Conservation (phyloP, 371 early-diverging fungal species). For the Mortierella sp. region DNA sequence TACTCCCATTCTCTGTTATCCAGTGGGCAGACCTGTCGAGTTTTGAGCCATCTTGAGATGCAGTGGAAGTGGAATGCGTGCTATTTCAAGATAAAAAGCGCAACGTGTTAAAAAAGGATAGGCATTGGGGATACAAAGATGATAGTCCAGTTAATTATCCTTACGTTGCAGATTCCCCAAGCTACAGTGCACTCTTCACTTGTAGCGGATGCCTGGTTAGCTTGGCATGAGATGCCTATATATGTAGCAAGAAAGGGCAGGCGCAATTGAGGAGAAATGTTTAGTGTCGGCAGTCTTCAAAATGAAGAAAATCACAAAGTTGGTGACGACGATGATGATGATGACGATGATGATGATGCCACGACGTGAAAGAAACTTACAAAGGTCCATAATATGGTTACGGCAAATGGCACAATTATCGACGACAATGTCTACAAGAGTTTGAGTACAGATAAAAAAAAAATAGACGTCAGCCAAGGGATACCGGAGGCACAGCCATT, state of each 20-base stretch:
- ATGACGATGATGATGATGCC: conserved; percentile 1
- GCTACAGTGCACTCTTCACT: conserved; percentile 98
- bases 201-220: conserved; percentile 94
- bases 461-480: neutral
- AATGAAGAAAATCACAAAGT: no score
- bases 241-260: neutral
- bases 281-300: neutral
- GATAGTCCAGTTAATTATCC: conserved; percentile 18
- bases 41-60: conserved; percentile 99
- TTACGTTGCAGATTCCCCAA: conserved; percentile 99
- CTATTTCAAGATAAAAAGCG: conserved; percentile 42
- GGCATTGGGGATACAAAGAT: neutral
- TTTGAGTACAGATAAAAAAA: conserved; percentile 60
- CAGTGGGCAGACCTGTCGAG: conserved; percentile 98
- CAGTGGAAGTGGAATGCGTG: conserved; percentile 99
- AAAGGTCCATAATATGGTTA: conserved; percentile 99
- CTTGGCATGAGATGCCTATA: conserved; percentile 97
- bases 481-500: conserved; percentile 29
- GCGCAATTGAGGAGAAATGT: neutral
- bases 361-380: conserved; percentile 66
- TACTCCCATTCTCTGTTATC: conserved; percentile 99
- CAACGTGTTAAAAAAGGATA: neutral
- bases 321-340: no score
- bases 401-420: conserved; percentile 99
- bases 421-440: conserved; percentile 95